phyloP scores from a whole-genome alignment of 129 eudicot species.

The Saposhnikovia divaricata region DNA sequence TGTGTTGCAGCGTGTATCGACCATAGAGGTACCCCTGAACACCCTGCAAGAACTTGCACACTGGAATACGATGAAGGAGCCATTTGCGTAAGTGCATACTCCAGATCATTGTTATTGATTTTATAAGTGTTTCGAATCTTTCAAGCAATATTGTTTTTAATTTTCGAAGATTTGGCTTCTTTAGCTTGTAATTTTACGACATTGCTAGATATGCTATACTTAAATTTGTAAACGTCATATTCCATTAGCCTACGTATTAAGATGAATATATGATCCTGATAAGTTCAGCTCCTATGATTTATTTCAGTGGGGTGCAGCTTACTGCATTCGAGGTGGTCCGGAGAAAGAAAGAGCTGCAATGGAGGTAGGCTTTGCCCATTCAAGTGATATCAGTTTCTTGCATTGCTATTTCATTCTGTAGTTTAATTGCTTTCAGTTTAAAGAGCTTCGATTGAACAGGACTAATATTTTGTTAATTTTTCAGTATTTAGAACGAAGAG shows the following conservation, averaged over 20 bases:
- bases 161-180: background rate
- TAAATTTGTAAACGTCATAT: background rate
- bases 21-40: constrained; percentile 92
- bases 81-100: constrained; percentile 55
- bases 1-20: constrained; percentile 79
- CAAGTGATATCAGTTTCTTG: background rate
- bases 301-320: constrained; percentile 90
- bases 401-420: background rate
- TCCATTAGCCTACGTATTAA: background rate
- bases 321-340: constrained; percentile 73
- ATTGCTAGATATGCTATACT: too few relatives aligned
- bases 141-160: background rate
- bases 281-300: background rate
- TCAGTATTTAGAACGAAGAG: constrained; percentile 80
- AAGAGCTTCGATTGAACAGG: background rate
- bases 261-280: too few relatives aligned
- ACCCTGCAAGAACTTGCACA: constrained; percentile 96
- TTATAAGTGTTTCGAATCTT: background rate
- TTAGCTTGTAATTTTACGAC: background rate
- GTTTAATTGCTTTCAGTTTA: background rate
- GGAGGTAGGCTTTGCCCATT: constrained; percentile 38
- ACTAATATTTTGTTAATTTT: background rate
- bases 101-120: background rate
- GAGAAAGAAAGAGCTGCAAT: constrained; percentile 81
- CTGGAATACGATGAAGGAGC: constrained; percentile 69